A percentile compares a stretch with the other conserved stretches of the same genome.
These are phyloP conservation scores for Arthrobotrys megalospora DNA, from an alignment of 2,329 filamentous ascomycete species.

Conservation along the genomic window DNA sequence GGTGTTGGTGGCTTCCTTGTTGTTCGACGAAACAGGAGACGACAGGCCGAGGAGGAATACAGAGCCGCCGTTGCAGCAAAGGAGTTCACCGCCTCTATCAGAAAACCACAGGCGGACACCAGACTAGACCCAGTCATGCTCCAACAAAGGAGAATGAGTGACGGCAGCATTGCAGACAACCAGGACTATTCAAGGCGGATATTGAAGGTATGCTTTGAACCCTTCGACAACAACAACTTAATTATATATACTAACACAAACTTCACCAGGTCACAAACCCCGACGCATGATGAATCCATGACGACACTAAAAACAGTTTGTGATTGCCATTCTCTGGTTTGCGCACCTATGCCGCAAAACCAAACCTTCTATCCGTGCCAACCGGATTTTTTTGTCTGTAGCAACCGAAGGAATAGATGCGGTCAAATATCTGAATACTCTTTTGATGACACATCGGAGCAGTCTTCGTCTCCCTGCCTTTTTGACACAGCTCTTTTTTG, in stretches of 20 bases:
- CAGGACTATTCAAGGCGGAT: slow-evolving; percentile 97
- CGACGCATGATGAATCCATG: slow-evolving; percentile 53
- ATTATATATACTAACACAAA: slow-evolving; percentile 6
- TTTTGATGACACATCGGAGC: slow-evolving; percentile 54
- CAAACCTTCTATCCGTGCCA: slow-evolving; percentile 33
- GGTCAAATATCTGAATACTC: slow-evolving; percentile 52
- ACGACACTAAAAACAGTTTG: slow-evolving; percentile 39
- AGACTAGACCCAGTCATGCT: slow-evolving; percentile 87
- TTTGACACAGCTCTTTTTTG: slow-evolving; percentile 42
- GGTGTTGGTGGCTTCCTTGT: slow-evolving; percentile 80
- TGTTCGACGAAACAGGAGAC: slow-evolving; percentile 81
- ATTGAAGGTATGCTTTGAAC: slow-evolving; percentile 79
- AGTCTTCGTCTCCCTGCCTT: slow-evolving; percentile 34
- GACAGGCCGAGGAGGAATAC: slow-evolving; percentile 86
- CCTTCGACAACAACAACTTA: not conserved
- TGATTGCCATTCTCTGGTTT: slow-evolving; percentile 44
- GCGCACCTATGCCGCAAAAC: slow-evolving; percentile 12
- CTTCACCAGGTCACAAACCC: slow-evolving; percentile 55
- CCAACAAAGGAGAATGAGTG: slow-evolving; percentile 86
- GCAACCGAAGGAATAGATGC: slow-evolving; percentile 37
- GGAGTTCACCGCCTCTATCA: slow-evolving; percentile 73
- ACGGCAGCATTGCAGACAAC: slow-evolving; percentile 96
- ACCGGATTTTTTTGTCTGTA: slow-evolving; percentile 18
- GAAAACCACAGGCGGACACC: slow-evolving; percentile 78
- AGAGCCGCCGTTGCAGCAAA: slow-evolving; percentile 84